A percentile compares a stretch with the other conserved stretches of the same genome.
phyloP scores from a whole-genome alignment of 768 basidiomycete genomes.

The Lentinula lateritia region DNA sequence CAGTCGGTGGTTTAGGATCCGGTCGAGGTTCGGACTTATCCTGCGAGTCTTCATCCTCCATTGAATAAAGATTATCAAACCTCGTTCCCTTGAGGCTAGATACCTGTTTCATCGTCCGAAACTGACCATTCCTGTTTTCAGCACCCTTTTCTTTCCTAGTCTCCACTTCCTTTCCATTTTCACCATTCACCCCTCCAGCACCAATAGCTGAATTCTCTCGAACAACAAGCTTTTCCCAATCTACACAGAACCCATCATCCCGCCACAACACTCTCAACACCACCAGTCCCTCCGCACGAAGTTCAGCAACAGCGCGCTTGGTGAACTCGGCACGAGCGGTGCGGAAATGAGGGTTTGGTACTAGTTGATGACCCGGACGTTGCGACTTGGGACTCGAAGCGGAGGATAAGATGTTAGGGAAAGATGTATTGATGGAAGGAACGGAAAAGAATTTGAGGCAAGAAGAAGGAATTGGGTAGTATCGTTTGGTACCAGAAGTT shows the following conservation, averaged over 20 bases:
- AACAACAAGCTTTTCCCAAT: neutral
- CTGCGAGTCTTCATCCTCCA: neutral
- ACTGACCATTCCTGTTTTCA: neutral
- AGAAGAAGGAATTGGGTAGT: neutral
- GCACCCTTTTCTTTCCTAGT: neutral
- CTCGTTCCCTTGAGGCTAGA: neutral
- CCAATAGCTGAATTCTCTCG: neutral
- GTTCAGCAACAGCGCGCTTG: neutral
- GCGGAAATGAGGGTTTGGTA: neutral
- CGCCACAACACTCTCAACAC: neutral
- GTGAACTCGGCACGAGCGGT: conserved; percentile 1
- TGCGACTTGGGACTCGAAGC: neutral
- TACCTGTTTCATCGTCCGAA: neutral
- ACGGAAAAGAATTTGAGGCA: neutral
- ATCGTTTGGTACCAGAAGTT: neutral
- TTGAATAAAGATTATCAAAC: neutral
- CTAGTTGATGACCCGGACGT: neutral
- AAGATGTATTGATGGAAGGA: neutral
- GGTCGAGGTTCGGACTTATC: neutral
- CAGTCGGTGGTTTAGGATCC: neutral
- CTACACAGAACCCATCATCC: neutral
- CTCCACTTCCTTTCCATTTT: neutral
- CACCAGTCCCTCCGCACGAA: neutral
- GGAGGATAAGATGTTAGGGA: neutral
- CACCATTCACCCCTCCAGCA: neutral